Base-by-base conservation (phyloP, 2,329 filamentous ascomycete species). In the Trichophaea hybrida region DNA sequence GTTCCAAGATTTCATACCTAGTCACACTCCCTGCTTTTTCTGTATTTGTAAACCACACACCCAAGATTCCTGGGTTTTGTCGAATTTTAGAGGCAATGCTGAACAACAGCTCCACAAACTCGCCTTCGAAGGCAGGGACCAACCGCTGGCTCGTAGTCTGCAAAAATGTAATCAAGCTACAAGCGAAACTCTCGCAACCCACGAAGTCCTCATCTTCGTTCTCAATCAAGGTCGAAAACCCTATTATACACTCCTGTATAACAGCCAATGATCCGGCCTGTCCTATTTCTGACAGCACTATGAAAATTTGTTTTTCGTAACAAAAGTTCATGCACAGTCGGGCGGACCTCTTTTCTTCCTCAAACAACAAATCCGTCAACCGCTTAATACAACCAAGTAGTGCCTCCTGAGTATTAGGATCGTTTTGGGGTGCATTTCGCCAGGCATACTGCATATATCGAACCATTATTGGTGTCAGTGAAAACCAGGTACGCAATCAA, bases 11-110 rank as follows among this genome's bases (percentile, higher is more conserved):
- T n/a, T 77, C 76, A 33, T 75, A 72, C 15, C 12, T 2, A 33
- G 1, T 54, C 15, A 72, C 72, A 48, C 73, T 72, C 58, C 68
- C 73, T 31, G 72, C 77, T 67, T 71, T 75, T 61, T 61, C 73
- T 57, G 52, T 72, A 24, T 77, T 76, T 65, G 85, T 86, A 74
- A 98, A 98, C 93, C 93, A 98, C 13, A 88, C 86, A 1, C 87
- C 81, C 51, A 98, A 74, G 58, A 97, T 91, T 60, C 84, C 80
- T 4, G 93, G 90, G 67, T 94, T 85, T 62, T 96, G 76, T 50
- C 93, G 80, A 67, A 98, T 95, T 77, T 97, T 97, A 66, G 93
- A 94, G 17, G 93, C 88, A 66, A 98, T 90, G 64, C 91, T 94
- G 74, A 98, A 98, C 49, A 94, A 80, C 59, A 98, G 75, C 74